A percentile compares a stretch with the other conserved stretches of the same genome.
Evolutionary conservation across 2,329 filamentous ascomycete genomes (phyloP).

Genomic region (Penicillium nordicum): DNA sequence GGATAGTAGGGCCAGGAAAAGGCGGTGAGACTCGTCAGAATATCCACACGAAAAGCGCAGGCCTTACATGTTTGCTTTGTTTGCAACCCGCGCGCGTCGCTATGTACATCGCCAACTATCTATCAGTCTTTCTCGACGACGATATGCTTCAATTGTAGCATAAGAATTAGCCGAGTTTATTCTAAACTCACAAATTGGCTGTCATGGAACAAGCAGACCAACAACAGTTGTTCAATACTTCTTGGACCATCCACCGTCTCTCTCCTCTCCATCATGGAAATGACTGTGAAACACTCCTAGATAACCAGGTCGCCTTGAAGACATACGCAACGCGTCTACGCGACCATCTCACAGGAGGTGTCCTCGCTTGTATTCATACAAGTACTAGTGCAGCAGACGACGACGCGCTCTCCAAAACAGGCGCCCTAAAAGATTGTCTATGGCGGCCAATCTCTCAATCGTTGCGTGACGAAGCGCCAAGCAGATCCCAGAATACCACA

Average conservation of each 20-base stretch:
- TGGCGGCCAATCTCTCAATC: constrained; percentile 43
- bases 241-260: constrained; percentile 53
- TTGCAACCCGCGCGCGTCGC: constrained; percentile 20
- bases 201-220: constrained; percentile 26
- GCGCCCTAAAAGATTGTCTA: constrained; percentile 46
- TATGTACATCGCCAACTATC: constrained; percentile 4
- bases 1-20: no score
- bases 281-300: constrained; percentile 34
- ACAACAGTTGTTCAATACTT: constrained; percentile 51
- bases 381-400: constrained; percentile 31
- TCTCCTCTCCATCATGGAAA: constrained; percentile 53
- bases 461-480: constrained; percentile 23
- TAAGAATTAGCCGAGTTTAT: neutral
- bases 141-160: neutral
- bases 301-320: constrained; percentile 37
- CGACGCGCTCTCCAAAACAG: constrained; percentile 44
- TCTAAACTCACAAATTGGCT: neutral
- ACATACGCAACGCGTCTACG: constrained; percentile 48
- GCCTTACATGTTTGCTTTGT: constrained; percentile 17
- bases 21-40: no score
- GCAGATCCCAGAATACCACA: constrained; percentile 24
- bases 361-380: constrained; percentile 46
- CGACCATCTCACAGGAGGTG: constrained; percentile 50
- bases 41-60: no score
- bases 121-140: constrained; percentile 5